Evolutionary conservation across 345 rosid species (phyloP).

Genomic region (Linum trigynum): DNA sequence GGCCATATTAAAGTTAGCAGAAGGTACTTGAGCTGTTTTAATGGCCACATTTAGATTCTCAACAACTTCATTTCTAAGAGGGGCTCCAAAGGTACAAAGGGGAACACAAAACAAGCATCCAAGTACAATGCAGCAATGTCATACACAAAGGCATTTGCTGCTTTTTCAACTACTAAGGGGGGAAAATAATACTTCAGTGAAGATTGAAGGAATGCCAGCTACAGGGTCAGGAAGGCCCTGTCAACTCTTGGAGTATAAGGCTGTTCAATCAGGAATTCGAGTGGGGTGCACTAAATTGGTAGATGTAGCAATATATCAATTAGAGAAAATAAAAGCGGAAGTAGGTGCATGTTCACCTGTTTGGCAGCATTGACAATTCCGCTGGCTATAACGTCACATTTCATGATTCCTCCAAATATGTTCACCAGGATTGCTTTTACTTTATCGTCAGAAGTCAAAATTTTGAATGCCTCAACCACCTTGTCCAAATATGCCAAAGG

Average conservation of each 20-base stretch:
- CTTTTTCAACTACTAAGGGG: neutral
- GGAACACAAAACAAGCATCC: too few species aligned
- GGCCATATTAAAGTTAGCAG: neutral
- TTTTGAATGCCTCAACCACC: constrained; percentile 99
- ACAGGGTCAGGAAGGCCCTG: too few species aligned
- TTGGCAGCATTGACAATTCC: constrained; percentile 99
- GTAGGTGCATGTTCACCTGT: constrained; percentile 38
- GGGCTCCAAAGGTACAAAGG: too few species aligned
- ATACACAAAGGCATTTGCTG: neutral
- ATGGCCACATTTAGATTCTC: too few species aligned
- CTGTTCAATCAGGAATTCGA: neutral
- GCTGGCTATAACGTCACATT: constrained; percentile 96
- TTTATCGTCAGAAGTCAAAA: constrained; percentile 92
- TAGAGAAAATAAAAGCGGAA: neutral
- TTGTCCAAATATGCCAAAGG: constrained; percentile 19
- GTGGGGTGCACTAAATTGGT: neutral
- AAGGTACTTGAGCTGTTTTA: neutral
- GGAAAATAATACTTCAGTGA: too few species aligned
- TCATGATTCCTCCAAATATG: constrained; percentile 99
- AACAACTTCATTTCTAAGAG: too few species aligned
- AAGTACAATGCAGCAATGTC: too few species aligned
- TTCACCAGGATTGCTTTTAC: constrained; percentile 97
- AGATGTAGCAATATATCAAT: neutral
- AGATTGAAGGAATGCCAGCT: too few species aligned
- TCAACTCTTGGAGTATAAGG: neutral